These are phyloP conservation scores for Gossypium trilobum DNA, from an alignment of 441 rosid species.

Conservation along the genomic window DNA sequence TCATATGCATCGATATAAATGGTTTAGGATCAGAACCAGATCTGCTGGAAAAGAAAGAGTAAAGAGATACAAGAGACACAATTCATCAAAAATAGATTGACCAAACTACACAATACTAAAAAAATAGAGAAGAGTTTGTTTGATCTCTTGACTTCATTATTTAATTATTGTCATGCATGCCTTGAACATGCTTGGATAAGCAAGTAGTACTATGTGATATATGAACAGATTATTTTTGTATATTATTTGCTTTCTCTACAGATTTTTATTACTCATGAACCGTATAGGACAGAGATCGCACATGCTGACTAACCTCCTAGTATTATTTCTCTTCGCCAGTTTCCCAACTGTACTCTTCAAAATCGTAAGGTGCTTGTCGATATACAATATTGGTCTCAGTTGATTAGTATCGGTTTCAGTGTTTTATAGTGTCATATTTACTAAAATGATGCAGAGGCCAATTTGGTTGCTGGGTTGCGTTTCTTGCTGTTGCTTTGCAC, in stretches of 20 bases:
- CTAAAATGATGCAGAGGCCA: slow-evolving; percentile 36
- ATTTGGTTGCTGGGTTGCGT: slow-evolving; percentile 48
- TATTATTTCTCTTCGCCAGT: slow-evolving; percentile 31
- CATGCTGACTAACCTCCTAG: slow-evolving; percentile 32
- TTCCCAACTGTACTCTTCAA: slow-evolving; percentile 38
- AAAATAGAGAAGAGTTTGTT: neutral
- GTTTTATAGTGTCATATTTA: neutral
- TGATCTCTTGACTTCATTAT: neutral
- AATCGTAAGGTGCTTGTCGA: slow-evolving; percentile 32
- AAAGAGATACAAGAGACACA: neutral
- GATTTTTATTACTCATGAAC: slow-evolving; percentile 40
- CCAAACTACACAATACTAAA: neutral
- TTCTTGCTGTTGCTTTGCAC: slow-evolving; percentile 33
- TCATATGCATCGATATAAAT: neutral
- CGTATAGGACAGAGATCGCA: slow-evolving; percentile 31
- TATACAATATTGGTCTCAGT: neutral
- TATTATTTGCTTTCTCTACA: slow-evolving; percentile 14
- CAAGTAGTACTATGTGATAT: neutral
- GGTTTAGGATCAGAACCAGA: neutral
- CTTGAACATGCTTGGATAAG: neutral
- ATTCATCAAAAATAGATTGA: no score
- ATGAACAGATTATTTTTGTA: neutral
- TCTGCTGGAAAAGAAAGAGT: neutral
- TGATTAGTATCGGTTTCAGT: neutral
- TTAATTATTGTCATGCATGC: neutral